Evolutionary conservation across 306 rosid genomes (phyloP).

Genomic region (Mimosa pudica): DNA sequence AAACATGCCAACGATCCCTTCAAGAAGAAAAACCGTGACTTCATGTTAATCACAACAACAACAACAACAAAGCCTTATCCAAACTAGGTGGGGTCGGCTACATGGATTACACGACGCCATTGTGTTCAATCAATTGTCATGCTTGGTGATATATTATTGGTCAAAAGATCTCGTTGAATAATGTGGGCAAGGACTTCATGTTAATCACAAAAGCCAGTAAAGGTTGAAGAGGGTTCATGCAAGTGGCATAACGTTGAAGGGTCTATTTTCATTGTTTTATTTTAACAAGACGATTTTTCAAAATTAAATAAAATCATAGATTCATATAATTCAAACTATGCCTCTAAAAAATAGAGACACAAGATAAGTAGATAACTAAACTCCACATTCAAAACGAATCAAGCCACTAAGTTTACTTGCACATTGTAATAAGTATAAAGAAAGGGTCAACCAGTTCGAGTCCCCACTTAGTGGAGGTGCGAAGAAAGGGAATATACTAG

Average conservation of each 20-base stretch:
- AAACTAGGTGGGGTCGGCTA: too few relatives aligned
- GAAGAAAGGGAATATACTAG: too few relatives aligned
- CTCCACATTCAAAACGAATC: background rate
- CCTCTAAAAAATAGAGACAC: background rate
- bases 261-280: background rate
- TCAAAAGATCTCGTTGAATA: too few relatives aligned
- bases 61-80: too few relatives aligned
- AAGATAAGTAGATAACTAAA: background rate
- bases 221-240: background rate
- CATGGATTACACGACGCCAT: too few relatives aligned
- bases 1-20: slow-evolving; percentile 87
- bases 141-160: too few relatives aligned
- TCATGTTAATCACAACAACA: too few relatives aligned
- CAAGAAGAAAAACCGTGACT: slow-evolving; percentile 29
- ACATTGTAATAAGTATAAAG: background rate
- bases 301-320: background rate
- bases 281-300: background rate
- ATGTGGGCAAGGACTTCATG: background rate
- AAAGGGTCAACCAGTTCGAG: too few relatives aligned
- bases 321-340: background rate
- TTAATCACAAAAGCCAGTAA: background rate
- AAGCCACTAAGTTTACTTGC: background rate
- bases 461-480: too few relatives aligned
- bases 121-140: too few relatives aligned
- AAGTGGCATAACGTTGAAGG: background rate